Evolutionary conservation across 176 grass and related monocot genomes (phyloP).

Genomic region (Aegilops sharonensis): DNA sequence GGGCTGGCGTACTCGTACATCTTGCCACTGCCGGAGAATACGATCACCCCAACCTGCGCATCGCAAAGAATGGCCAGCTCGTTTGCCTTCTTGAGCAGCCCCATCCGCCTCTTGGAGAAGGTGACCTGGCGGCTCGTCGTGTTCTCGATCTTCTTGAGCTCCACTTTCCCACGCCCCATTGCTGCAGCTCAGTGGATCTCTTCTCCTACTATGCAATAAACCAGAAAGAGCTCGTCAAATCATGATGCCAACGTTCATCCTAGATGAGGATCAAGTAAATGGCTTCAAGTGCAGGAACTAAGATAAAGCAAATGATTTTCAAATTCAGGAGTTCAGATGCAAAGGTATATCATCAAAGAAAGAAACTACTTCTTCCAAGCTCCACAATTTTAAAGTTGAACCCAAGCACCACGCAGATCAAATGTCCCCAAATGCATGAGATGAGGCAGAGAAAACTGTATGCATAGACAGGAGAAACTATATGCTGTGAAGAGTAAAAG

Average conservation of each 20-base stretch:
- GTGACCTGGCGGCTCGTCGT: slow-evolving; percentile 70
- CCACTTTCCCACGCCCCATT: slow-evolving; percentile 83
- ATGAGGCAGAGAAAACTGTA: not conserved
- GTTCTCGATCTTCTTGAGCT: slow-evolving; percentile 88
- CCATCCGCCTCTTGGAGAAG: slow-evolving; percentile 79
- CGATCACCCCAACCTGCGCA: slow-evolving; percentile 67
- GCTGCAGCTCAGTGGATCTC: not conserved
- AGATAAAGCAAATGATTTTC: not conserved
- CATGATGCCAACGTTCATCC: slow-evolving; percentile 8
- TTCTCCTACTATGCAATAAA: slow-evolving; percentile 15
- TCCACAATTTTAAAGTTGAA: not conserved
- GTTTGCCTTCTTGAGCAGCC: slow-evolving; percentile 79
- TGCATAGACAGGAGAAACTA: not conserved
- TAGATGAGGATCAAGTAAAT: slow-evolving; percentile 12
- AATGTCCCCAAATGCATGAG: not conserved
- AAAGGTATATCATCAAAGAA: not conserved
- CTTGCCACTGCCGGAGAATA: slow-evolving; percentile 70
- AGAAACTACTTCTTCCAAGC: not conserved
- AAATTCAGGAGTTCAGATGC: not conserved
- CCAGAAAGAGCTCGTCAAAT: not conserved
- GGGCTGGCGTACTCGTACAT: slow-evolving; percentile 82
- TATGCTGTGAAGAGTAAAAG: not conserved
- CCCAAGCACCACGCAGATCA: slow-evolving; percentile 3
- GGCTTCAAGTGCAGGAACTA: not conserved
- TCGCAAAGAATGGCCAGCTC: slow-evolving; percentile 74